Evolutionary conservation across 257 asterid species (phyloP), one percentile per base, ranked within the genome.

Genomic region (Solanum chiquidenum): DNA sequence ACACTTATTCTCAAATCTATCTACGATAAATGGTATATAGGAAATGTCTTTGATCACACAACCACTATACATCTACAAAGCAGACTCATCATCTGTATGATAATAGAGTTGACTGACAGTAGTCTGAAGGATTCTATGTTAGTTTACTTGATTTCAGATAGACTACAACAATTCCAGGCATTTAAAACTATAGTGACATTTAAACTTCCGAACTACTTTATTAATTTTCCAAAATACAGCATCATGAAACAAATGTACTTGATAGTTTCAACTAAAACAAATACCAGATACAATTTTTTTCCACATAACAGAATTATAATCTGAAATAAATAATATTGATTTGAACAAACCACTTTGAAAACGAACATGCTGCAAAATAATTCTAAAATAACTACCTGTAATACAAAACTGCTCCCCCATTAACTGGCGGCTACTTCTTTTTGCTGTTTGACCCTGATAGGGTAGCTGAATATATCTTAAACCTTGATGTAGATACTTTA

Each of bases 391-490:
- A 31, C 35, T 66, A 88, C 87, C 88, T 69, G 69, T 23, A 18
- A 72, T 13, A 64, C 14, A 85, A 85, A 85, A 86, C 62, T 83
- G 72, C 52, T 64, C 3, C 60, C 52, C 66, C 74, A 79, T 38
- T 16, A 52, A 60, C 55, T 58, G 44, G 4, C 80, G 83, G 75
- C 87, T 90, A 83, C 49, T 90, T 92, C 58, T 93, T 94, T 93
- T 91, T 93, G 42, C 90, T 91, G 92, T 92, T 93, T n/a, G 94
- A 71, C 86, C 92, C 94, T 18, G 94, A 37, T 9, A 89, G 91
- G 80, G 86, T 90, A 89, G 84, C 92, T 88, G 95, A 94, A 88
- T 94, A 96, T 27, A 98, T 95, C 90, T 71, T 71, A 86, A 89
- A 95, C 92, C 96, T 93, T 3, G 87, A 6, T 9, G 2, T 86